Evolutionary conservation across 441 rosid species (phyloP).

Genomic region (Pelargonium fulgidum): DNA sequence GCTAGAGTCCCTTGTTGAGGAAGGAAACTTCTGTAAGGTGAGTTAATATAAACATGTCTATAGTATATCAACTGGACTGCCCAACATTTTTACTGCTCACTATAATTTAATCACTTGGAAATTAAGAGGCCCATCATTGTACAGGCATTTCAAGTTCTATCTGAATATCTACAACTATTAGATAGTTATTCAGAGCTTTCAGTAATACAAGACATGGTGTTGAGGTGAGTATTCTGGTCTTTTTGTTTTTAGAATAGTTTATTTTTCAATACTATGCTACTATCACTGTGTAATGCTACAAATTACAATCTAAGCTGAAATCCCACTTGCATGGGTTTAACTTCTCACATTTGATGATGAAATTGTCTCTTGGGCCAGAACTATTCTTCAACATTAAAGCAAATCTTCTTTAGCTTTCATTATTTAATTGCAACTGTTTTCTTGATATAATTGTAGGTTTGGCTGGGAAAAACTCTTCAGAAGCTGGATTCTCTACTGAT

Average conservation of each 20-base stretch:
- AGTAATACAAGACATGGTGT: slow-evolving; percentile 82
- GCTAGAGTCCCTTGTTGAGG: slow-evolving; percentile 84
- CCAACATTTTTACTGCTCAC: slow-evolving; percentile 7
- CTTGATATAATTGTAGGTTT: slow-evolving; percentile 52
- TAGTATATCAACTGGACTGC: slow-evolving; percentile 5
- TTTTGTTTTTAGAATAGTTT: neutral
- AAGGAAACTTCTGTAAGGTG: slow-evolving; percentile 94
- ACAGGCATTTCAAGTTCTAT: slow-evolving; percentile 95
- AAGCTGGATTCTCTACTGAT: slow-evolving; percentile 85
- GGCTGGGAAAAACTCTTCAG: slow-evolving; percentile 97
- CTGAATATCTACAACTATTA: slow-evolving; percentile 89
- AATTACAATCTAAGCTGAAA: neutral
- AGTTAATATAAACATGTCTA: slow-evolving; percentile 10
- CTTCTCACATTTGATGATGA: neutral
- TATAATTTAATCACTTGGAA: slow-evolving; percentile 16
- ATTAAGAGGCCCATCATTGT: slow-evolving; percentile 22
- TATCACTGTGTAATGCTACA: slow-evolving; percentile 4
- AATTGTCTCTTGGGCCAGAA: slow-evolving; percentile 9
- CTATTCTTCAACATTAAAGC: slow-evolving; percentile 3
- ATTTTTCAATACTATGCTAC: neutral
- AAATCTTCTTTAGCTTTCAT: slow-evolving; percentile 13
- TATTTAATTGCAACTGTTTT: slow-evolving; percentile 24
- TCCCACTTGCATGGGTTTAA: neutral
- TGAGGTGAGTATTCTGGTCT: slow-evolving; percentile 51
- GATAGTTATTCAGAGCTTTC: slow-evolving; percentile 85